Evolutionary conservation across 2,329 filamentous ascomycete genomes (phyloP).

Genomic region (Ceratocystis cubensis): DNA sequence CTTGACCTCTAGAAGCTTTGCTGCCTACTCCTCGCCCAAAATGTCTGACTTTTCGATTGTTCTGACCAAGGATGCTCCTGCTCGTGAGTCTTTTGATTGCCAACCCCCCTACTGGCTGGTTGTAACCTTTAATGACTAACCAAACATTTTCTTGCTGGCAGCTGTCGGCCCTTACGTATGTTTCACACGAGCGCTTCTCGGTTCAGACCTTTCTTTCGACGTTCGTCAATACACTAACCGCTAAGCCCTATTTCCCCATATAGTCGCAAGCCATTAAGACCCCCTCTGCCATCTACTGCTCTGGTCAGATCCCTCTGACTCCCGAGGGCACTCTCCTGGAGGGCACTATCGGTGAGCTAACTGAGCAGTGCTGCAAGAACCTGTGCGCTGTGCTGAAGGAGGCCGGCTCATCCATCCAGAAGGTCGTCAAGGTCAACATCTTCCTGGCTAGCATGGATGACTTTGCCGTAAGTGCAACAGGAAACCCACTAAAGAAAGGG

Average conservation of each 20-base stretch:
- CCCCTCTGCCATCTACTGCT: constrained; percentile 52
- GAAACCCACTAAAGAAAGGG: no score
- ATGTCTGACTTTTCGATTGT: constrained; percentile 29
- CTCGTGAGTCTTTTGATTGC: constrained; percentile 34
- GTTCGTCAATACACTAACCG: background rate
- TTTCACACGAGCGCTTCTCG: constrained; percentile 15
- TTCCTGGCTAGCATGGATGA: constrained; percentile 86
- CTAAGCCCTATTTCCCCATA: constrained; percentile 10
- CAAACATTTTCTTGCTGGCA: constrained; percentile 25
- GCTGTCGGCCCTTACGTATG: constrained; percentile 53
- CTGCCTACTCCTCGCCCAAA: constrained; percentile 12
- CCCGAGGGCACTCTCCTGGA: constrained; percentile 43
- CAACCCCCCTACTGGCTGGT: no score
- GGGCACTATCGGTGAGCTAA: constrained; percentile 51
- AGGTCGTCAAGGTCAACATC: constrained; percentile 82
- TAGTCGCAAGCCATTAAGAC: constrained; percentile 58
- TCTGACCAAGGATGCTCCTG: constrained; percentile 47
- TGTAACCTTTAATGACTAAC: background rate
- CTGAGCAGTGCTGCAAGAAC: constrained; percentile 55
- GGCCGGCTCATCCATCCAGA: constrained; percentile 63
- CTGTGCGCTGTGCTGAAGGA: constrained; percentile 71
- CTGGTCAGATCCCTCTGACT: constrained; percentile 59
- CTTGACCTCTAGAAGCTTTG: constrained; percentile 10
- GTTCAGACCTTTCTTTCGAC: no score
- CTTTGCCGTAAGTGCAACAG: constrained; percentile 47